Percentiles rank a stretch among this genome's conserved stretches.
Evolutionary conservation across 768 basidiomycete genomes (phyloP).

Genomic region (Favolaschia claudopus): DNA sequence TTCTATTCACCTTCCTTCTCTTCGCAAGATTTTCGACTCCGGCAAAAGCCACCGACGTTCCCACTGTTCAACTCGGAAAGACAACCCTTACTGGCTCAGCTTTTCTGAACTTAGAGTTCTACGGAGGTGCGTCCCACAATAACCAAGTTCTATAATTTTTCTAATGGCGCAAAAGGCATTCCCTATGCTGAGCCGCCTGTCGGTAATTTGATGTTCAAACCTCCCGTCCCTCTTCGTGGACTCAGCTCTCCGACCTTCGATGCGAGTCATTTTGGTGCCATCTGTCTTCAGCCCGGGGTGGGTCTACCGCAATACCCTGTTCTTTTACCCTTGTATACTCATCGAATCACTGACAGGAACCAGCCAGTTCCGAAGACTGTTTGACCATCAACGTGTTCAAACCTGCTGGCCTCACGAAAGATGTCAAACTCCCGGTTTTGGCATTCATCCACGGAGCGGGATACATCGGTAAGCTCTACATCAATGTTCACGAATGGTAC

Average conservation of each 20-base stretch:
- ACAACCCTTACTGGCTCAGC: neutral
- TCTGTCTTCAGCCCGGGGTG: slow-evolving; percentile 37
- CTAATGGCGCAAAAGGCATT: slow-evolving; percentile 34
- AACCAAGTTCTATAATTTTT: neutral
- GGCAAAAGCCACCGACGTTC: neutral
- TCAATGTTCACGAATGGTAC: neutral
- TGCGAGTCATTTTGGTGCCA: slow-evolving; percentile 35
- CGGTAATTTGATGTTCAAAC: slow-evolving; percentile 36
- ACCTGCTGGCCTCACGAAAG: slow-evolving; percentile 37
- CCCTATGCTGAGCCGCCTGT: slow-evolving; percentile 41
- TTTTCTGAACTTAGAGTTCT: neutral
- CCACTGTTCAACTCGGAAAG: neutral
- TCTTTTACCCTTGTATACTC: no score
- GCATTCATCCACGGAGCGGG: slow-evolving; percentile 27
- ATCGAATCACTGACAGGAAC: neutral
- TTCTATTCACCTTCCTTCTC: neutral
- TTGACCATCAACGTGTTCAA: slow-evolving; percentile 55
- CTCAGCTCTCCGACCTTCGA: slow-evolving; percentile 33
- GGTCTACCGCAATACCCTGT: neutral
- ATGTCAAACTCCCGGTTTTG: slow-evolving; percentile 27
- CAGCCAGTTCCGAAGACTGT: slow-evolving; percentile 52
- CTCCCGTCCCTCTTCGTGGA: slow-evolving; percentile 32
- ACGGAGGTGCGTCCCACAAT: neutral
- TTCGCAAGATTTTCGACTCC: neutral
- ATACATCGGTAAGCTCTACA: slow-evolving; percentile 9